Conservation (phyloP, 1,284 basidiomycete genomes). For the Papiliotrema fonsecae region DNA sequence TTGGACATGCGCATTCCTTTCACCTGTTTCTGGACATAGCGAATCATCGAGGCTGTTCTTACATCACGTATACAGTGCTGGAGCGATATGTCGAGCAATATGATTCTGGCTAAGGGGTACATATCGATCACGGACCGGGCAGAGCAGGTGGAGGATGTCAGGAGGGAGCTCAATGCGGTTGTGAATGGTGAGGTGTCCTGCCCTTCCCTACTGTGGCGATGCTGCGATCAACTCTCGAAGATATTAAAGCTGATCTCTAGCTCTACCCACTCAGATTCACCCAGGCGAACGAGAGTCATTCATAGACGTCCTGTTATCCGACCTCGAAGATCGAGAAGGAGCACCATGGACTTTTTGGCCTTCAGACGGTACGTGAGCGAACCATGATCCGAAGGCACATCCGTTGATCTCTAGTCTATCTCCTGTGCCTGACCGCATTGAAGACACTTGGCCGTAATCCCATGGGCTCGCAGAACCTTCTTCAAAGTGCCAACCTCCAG, state of each 20-base stretch:
- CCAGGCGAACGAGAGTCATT: slow-evolving; percentile 48
- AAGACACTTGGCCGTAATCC: slow-evolving; percentile 71
- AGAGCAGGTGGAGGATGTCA: background rate
- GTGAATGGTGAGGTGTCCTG: background rate
- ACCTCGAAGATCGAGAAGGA: slow-evolving; percentile 54
- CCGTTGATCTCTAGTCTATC: slow-evolving; percentile 14
- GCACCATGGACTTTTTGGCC: slow-evolving; percentile 43
- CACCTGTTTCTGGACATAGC: too few relatives aligned
- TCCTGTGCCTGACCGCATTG: slow-evolving; percentile 61
- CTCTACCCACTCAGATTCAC: slow-evolving; percentile 49
- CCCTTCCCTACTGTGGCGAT: too few relatives aligned
- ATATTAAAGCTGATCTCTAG: slow-evolving; percentile 10
- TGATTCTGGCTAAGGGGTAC: background rate
- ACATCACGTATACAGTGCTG: too few relatives aligned
- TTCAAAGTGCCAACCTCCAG: slow-evolving; percentile 32
- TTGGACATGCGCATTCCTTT: too few relatives aligned
- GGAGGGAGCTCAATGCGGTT: background rate
- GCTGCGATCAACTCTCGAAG: too few relatives aligned
- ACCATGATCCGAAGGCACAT: background rate
- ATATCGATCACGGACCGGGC: background rate
- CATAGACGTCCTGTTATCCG: slow-evolving; percentile 57
- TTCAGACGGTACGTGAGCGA: slow-evolving; percentile 21
- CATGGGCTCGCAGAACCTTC: slow-evolving; percentile 62
- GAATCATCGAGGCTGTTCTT: too few relatives aligned
- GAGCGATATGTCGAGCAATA: background rate